Conservation (phyloP, 352 stramenopile species). For the Phytophthora hybrid region DNA sequence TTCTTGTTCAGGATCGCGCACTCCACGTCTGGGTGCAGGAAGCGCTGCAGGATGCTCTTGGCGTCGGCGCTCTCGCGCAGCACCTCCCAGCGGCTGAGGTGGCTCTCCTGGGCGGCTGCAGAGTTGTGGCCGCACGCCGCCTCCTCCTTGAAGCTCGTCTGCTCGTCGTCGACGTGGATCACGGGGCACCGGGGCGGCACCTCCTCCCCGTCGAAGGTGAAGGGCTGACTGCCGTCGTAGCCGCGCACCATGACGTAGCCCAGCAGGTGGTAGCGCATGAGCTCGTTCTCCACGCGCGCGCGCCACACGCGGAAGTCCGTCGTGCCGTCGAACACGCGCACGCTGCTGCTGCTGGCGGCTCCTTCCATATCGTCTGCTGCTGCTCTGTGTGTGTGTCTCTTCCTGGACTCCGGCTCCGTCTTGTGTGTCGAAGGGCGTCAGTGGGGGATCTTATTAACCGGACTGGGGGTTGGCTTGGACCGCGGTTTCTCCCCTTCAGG, state of each 20-base stretch:
- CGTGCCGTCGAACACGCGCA: slow-evolving; percentile 51
- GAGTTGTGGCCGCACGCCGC: slow-evolving; percentile 2
- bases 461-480: too few species aligned
- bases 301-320: slow-evolving; percentile 59
- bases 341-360: slow-evolving; percentile 16
- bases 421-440: neutral
- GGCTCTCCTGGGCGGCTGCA: slow-evolving; percentile 2
- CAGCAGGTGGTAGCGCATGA: slow-evolving; percentile 60
- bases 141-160: slow-evolving; percentile 38
- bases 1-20: slow-evolving; percentile 58
- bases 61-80: slow-evolving; percentile 53
- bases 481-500: too few species aligned
- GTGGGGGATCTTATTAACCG: too few species aligned
- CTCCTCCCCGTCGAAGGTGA: slow-evolving; percentile 53
- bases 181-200: slow-evolving; percentile 43
- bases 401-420: neutral
- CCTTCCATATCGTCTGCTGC: slow-evolving; percentile 29
- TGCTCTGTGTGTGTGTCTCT: neutral
- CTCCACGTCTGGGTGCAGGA: slow-evolving; percentile 56
- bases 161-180: slow-evolving; percentile 32
- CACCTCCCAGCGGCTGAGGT: slow-evolving; percentile 50
- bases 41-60: slow-evolving; percentile 59
- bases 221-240: slow-evolving; percentile 59
- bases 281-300: slow-evolving; percentile 56
- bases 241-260: slow-evolving; percentile 55